A percentile compares a stretch with the other conserved stretches of the same genome.
Evolutionary conservation across 139 green algal genomes (phyloP).

Genomic region (Dunaliella sp.): DNA sequence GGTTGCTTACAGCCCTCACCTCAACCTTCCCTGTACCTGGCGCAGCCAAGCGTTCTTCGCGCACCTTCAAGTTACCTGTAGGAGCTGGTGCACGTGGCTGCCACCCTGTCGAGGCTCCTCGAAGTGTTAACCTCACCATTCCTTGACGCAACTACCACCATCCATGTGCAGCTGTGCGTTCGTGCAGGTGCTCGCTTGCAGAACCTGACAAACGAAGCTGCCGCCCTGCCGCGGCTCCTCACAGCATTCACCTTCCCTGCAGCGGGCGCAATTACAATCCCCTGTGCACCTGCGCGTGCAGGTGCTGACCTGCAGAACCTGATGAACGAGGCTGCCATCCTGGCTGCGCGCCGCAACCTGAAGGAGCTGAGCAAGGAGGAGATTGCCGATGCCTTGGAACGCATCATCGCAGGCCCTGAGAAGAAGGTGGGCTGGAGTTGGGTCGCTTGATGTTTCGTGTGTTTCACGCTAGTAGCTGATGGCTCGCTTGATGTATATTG

Average conservation of each 20-base stretch:
- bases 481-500: conserved; percentile 1
- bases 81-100: no score
- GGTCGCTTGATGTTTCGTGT: neutral
- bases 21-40: no score
- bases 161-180: no score
- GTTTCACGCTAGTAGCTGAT: neutral
- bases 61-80: no score
- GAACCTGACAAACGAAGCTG: conserved; percentile 99
- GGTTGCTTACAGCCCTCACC: no score
- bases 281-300: no score
- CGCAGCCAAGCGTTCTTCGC: no score
- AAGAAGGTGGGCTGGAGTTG: conserved; percentile 92
- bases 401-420: conserved; percentile 98
- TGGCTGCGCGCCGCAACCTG: conserved; percentile 90
- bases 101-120: no score
- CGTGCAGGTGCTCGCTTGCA: conserved; percentile 93
- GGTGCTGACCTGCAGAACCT: conserved; percentile 98
- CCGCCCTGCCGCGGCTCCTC: conserved; percentile 95
- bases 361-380: conserved; percentile 99
- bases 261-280: no score
- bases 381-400: conserved; percentile 97
- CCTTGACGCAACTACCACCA: no score
- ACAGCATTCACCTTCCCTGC: no score
- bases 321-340: conserved; percentile 99
- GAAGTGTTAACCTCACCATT: no score